phyloP scores from a whole-genome alignment of 164 flowering plant genomes.

The Magnolia changhungtana region DNA sequence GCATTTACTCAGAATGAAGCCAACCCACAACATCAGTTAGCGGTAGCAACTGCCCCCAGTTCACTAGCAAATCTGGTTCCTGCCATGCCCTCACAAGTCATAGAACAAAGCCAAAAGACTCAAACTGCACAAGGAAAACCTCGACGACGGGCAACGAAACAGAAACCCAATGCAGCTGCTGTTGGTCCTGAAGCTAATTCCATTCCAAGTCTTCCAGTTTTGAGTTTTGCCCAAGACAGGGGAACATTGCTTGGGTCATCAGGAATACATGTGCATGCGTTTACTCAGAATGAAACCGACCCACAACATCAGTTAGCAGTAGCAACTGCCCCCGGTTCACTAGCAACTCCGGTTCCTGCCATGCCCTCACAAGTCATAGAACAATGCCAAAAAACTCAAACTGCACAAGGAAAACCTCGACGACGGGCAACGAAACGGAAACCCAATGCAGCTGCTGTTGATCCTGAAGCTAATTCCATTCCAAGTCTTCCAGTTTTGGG shows the following conservation, averaged over 20 bases:
- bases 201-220: constrained; percentile 6
- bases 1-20: too few species aligned
- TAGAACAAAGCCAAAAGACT: constrained; percentile 39
- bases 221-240: constrained; percentile 14
- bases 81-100: constrained; percentile 29
- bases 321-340: too few species aligned
- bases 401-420: constrained; percentile 45
- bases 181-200: constrained; percentile 14
- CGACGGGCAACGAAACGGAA: constrained; percentile 55
- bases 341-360: constrained; percentile 1
- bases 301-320: too few species aligned
- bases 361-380: constrained; percentile 35
- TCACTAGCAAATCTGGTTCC: constrained; percentile 10
- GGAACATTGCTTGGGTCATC: constrained; percentile 12
- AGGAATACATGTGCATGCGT: constrained; percentile 22
- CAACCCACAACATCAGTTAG: constrained; percentile 16
- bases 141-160: constrained; percentile 61
- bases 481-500: constrained; percentile 4
- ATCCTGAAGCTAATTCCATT: constrained; percentile 13
- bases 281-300: constrained; percentile 16
- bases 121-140: constrained; percentile 43
- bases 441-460: constrained; percentile 11
- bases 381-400: constrained; percentile 37
- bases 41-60: constrained; percentile 17
- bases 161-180: constrained; percentile 13